Base-by-base conservation (phyloP, 2,329 filamentous ascomycete species). In the Camillea tinctor region DNA sequence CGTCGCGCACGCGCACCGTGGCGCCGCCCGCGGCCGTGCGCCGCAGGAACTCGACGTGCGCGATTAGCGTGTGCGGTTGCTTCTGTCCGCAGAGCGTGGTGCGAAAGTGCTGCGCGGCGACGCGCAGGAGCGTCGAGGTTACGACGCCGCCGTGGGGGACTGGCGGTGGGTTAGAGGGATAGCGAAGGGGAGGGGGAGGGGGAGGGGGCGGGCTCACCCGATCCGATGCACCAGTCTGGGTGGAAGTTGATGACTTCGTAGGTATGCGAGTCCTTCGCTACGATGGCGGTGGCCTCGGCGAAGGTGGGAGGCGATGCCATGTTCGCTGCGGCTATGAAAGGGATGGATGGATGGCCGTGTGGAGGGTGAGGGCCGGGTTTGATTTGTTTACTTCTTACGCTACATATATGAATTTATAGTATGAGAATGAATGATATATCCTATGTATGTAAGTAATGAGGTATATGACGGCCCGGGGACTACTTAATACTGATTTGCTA, bases 61-160 rank as follows among this genome's bases (percentile, higher is more conserved):
- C 56, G 9, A 68, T 65, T 50, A 72, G 63, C 15, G 72, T 70
- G 50, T 73, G 65, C n/a, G 71, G 70, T 44, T 73, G 71, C 19
- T 66, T 63, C 55, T 71, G 69, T 6, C 66, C 59, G 48, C 64
- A 63, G 11, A 75, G 68, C n/a, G 70, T 71, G 5, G 69, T 71
- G 57, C 64, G 48, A 53, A 76, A 72, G 55, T 76, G 71, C 19
- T 65, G 59, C 9, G 68, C 59, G 4, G 73, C 69, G 26, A 87
- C 84, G 57, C 81, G 79, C 62, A 89, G 80, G 62, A 92, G 81
- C 54, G 83, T 79, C 0, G 86, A 81, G 9, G 88, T 87, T 17
- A 90, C 84, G 67, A 88, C 89, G 60, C 89, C 89, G 56, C 89
- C 89, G 72, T 92, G 87, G 5, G 88, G 88, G 13, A 91, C 89